Conservation (phyloP, 2,329 filamentous ascomycete genomes). For the Trichophyton benhamiae region DNA sequence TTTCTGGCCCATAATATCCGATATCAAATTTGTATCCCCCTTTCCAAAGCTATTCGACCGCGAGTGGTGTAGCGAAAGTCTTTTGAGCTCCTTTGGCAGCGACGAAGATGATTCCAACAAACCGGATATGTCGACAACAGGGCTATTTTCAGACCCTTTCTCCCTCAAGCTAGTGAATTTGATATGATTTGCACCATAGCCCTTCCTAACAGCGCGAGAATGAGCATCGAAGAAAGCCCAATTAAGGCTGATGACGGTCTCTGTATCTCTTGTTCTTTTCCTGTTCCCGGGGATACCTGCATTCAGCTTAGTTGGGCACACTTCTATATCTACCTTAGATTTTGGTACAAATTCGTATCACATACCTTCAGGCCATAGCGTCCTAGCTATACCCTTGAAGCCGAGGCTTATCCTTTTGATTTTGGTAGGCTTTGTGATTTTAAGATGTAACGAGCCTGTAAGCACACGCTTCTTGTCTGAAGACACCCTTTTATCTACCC, state of each 20-base stretch:
- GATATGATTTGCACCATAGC: constrained; percentile 52
- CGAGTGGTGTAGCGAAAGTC: constrained; percentile 60
- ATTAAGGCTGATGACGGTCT: constrained; percentile 75
- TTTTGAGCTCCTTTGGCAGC: constrained; percentile 42
- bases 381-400: constrained; percentile 71
- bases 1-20: constrained; percentile 53
- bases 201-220: constrained; percentile 46
- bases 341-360: not conserved
- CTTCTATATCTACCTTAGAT: not conserved
- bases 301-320: not conserved
- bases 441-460: constrained; percentile 68
- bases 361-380: constrained; percentile 84
- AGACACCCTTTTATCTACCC: constrained; percentile 39
- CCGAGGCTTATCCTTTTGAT: constrained; percentile 83
- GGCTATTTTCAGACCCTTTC: constrained; percentile 12
- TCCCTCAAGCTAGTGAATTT: constrained; percentile 39
- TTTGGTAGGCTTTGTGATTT: constrained; percentile 79
- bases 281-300: constrained; percentile 63
- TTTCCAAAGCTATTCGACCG: constrained; percentile 78
- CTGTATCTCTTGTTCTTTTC: constrained; percentile 67
- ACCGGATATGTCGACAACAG: constrained; percentile 29
- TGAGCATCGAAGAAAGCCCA: constrained; percentile 79
- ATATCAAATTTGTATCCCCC: constrained; percentile 49
- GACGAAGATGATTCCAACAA: constrained; percentile 32
- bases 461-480: constrained; percentile 63